Conservation (phyloP, 208 protist genomes). For the Vickermania ingenoplastis region DNA sequence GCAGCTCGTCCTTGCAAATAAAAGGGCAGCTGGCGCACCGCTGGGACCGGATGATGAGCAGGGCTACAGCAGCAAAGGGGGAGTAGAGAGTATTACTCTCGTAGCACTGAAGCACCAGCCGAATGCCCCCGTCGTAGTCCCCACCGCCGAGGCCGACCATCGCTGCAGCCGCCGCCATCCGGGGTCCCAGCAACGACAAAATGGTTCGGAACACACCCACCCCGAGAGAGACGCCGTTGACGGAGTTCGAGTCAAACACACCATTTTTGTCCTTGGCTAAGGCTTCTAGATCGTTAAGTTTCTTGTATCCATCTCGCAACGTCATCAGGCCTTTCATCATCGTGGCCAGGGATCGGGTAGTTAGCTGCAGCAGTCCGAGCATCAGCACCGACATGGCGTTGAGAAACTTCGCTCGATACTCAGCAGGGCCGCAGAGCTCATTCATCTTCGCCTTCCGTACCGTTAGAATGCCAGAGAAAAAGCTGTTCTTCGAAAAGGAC, state of each 20-base stretch:
- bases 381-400: background rate
- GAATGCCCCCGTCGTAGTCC: slow-evolving; percentile 33
- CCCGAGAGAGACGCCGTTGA: background rate
- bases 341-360: background rate
- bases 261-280: background rate
- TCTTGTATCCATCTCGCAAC: background rate
- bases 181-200: background rate
- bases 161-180: background rate
- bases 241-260: background rate
- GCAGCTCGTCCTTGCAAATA: slow-evolving; percentile 16
- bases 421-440: background rate
- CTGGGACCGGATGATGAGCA: slow-evolving; percentile 32
- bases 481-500: background rate
- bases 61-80: slow-evolving; percentile 35
- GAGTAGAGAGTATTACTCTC: slow-evolving; percentile 49
- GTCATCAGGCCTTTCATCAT: slow-evolving; percentile 1
- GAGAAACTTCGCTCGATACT: background rate
- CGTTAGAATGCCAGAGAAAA: background rate
- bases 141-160: slow-evolving; percentile 25
- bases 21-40: slow-evolving; percentile 26
- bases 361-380: slow-evolving; percentile 1
- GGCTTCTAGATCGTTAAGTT: background rate
- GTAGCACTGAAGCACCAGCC: slow-evolving; percentile 23
- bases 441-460: background rate
- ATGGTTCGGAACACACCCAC: background rate